Evolutionary conservation across 148 eudicot genomes (phyloP).

Genomic region (Cornus florida): DNA sequence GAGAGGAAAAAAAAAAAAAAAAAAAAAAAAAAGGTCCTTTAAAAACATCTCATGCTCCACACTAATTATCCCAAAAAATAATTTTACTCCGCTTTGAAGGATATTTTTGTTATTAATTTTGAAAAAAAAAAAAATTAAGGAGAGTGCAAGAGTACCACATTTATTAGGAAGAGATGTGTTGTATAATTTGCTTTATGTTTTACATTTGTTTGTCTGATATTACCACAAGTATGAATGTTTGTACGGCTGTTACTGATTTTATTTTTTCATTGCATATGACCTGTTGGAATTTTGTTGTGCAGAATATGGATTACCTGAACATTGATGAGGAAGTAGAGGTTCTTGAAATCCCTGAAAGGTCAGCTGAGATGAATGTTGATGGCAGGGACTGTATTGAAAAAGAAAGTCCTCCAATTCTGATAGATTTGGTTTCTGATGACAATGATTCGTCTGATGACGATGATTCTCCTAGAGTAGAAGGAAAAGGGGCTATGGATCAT

Average conservation of each 20-base stretch:
- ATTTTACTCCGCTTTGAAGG: too few relatives aligned
- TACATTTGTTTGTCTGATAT: neutral
- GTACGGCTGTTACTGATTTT: neutral
- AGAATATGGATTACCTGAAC: slow-evolving; percentile 53
- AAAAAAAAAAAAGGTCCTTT: too few relatives aligned
- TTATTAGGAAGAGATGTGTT: neutral
- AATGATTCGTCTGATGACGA: neutral
- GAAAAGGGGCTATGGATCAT: neutral
- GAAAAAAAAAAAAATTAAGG: too few relatives aligned
- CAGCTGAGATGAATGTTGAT: neutral
- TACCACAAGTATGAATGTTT: neutral
- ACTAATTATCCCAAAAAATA: too few relatives aligned
- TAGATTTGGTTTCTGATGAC: too few relatives aligned
- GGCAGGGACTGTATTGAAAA: slow-evolving; percentile 9
- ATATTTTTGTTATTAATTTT: too few relatives aligned
- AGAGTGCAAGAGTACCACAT: too few relatives aligned
- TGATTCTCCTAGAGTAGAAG: too few relatives aligned
- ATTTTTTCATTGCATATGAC: neutral
- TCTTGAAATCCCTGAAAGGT: too few relatives aligned
- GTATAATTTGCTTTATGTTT: neutral
- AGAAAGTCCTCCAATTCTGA: neutral
- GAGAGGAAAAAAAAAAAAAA: too few relatives aligned
- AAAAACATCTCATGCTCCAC: too few relatives aligned
- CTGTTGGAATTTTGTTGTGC: slow-evolving; percentile 17
- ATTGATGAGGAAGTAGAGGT: slow-evolving; percentile 18